Evolutionary conservation across 371 early-diverging fungal genomes (phyloP).

Genomic region (Mucor irregularis): DNA sequence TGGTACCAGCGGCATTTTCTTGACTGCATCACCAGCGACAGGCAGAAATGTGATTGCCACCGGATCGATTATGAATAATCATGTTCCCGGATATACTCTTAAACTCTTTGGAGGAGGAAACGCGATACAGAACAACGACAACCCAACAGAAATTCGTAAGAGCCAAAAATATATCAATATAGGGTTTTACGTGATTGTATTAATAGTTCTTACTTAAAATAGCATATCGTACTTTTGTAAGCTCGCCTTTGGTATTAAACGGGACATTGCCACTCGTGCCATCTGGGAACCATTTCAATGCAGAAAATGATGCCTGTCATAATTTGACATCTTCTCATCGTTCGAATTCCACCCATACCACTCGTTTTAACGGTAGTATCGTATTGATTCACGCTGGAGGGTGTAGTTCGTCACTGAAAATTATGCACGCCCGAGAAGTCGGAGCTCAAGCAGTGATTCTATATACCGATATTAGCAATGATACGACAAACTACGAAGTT

Average conservation of each 20-base stretch:
- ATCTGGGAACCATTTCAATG: slow-evolving; percentile 13
- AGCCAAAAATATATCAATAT: too few species aligned
- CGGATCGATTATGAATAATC: slow-evolving; percentile 60
- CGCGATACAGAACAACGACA: neutral
- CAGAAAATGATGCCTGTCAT: slow-evolving; percentile 14
- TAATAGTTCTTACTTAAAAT: neutral
- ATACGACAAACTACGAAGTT: slow-evolving; percentile 5
- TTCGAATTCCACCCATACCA: too few species aligned
- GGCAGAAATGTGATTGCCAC: slow-evolving; percentile 60
- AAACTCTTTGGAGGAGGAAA: too few species aligned
- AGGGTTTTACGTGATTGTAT: too few species aligned
- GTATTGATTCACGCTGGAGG: slow-evolving; percentile 47
- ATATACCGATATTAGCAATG: slow-evolving; percentile 22
- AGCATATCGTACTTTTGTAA: slow-evolving; percentile 31
- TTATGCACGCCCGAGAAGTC: slow-evolving; percentile 37
- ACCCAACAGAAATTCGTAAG: slow-evolving; percentile 10
- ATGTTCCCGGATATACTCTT: slow-evolving; percentile 25
- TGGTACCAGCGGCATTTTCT: slow-evolving; percentile 62
- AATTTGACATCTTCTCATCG: neutral
- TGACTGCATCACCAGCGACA: slow-evolving; percentile 59
- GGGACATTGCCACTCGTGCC: slow-evolving; percentile 5
- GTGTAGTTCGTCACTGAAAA: slow-evolving; percentile 46
- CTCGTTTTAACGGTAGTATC: slow-evolving; percentile 25
- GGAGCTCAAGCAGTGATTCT: slow-evolving; percentile 57
- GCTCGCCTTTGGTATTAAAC: slow-evolving; percentile 1